Conservation (phyloP, 768 basidiomycete genomes). For the Mycena maculata region DNA sequence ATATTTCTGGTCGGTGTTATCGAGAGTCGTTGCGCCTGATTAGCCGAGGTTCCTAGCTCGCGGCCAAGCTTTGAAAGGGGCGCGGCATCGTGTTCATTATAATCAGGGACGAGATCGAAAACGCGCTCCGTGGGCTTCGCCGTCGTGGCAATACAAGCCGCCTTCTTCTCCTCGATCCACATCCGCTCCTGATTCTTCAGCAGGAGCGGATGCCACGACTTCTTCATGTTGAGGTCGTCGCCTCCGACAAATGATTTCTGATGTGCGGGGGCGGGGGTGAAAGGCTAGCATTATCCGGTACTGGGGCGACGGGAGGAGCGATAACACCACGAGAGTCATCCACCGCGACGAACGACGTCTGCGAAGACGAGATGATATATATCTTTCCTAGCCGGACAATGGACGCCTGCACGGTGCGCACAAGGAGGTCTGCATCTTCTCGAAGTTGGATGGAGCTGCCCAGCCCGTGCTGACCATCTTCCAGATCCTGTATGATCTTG, state of each 20-base stretch:
- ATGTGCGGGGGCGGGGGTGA: too few relatives aligned
- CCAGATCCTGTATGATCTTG: slow-evolving; percentile 33
- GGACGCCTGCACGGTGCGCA: slow-evolving; percentile 18
- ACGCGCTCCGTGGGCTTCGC: too few relatives aligned
- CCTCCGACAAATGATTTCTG: slow-evolving; percentile 83
- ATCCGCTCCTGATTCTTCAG: slow-evolving; percentile 99
- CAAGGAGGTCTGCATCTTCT: slow-evolving; percentile 18
- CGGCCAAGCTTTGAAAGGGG: too few relatives aligned
- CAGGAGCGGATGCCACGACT: slow-evolving; percentile 99
- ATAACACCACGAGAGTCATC: slow-evolving; percentile 15
- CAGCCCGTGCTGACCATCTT: slow-evolving; percentile 29
- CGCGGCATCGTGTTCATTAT: too few relatives aligned
- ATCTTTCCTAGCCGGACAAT: slow-evolving; percentile 33
- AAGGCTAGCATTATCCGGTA: too few relatives aligned
- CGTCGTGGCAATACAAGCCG: too few relatives aligned
- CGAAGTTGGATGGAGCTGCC: not conserved
- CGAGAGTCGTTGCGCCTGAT: too few relatives aligned
- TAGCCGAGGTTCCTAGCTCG: too few relatives aligned
- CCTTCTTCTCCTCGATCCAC: slow-evolving; percentile 98
- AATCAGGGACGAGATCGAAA: too few relatives aligned
- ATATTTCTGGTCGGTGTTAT: too few relatives aligned
- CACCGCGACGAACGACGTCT: slow-evolving; percentile 33
- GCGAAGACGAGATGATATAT: slow-evolving; percentile 34
- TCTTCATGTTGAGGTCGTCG: slow-evolving; percentile 98
- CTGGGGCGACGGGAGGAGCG: slow-evolving; percentile 34